Evolutionary conservation across 2,329 filamentous ascomycete species (phyloP).

Genomic region (Colletotrichum sp.): DNA sequence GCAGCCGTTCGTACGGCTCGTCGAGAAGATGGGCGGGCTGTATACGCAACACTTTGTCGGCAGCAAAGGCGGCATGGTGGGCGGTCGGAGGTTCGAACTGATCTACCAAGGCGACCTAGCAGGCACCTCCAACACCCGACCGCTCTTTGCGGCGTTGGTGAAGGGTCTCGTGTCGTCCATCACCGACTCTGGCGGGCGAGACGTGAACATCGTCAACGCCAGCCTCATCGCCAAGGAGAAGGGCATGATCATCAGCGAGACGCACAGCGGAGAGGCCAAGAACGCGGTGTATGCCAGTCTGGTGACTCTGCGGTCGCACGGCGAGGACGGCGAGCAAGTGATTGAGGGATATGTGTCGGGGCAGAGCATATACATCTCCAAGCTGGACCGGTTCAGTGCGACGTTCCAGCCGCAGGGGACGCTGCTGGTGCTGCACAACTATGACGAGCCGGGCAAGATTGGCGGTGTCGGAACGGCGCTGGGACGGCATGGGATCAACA

Average conservation of each 20-base stretch:
- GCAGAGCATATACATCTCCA: constrained; percentile 70
- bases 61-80: constrained; percentile 47
- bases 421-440: constrained; percentile 80
- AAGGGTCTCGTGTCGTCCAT: constrained; percentile 77
- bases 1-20: constrained; percentile 75
- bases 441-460: constrained; percentile 83
- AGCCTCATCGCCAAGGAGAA: constrained; percentile 76
- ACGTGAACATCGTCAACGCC: constrained; percentile 86
- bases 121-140: constrained; percentile 74
- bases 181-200: constrained; percentile 66
- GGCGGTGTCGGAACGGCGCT: constrained; percentile 76
- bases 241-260: constrained; percentile 77
- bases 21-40: constrained; percentile 80
- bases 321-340: constrained; percentile 43
- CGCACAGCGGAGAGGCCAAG: constrained; percentile 66
- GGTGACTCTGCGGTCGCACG: constrained; percentile 69
- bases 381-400: constrained; percentile 75
- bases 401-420: constrained; percentile 77
- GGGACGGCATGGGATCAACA: constrained; percentile 75
- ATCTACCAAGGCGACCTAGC: constrained; percentile 80
- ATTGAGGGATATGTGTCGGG: constrained; percentile 72
- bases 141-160: constrained; percentile 78
- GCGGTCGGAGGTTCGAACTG: constrained; percentile 75
- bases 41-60: constrained; percentile 77
- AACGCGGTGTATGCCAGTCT: constrained; percentile 71